Evolutionary conservation across 345 rosid genomes (phyloP), one percentile per base, ranked within the genome.

Genomic region (Capsella bursapastoris): DNA sequence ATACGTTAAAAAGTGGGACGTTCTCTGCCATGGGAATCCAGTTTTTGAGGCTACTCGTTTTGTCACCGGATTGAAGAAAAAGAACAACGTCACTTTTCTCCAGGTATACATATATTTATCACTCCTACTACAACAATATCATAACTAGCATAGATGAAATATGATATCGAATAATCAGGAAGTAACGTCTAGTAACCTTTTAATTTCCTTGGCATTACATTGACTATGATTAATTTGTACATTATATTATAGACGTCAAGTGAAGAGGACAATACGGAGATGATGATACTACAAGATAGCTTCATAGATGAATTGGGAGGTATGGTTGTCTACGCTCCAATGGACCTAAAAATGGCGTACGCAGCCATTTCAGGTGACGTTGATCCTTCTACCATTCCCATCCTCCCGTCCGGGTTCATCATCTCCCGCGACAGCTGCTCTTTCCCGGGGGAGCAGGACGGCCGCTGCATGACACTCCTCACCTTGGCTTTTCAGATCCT

Each of bases 401-500:
- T 93, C 29, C 92, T 93, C 61, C 93, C 98, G n/a, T 89, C 96
- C 0, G 98, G 98, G 29, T 87, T 90, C 76, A 76, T 84, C 13
- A 83, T 90, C 74, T 85, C 92, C 1, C 74, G 66, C 3, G 90
- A 86, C 13, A 83, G 86, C 47, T 71, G 59, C 70, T 55, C 52
- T 47, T 45, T 31, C 7, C 4, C 10, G n/a, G 2, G 60, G 0
- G 69, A 58, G 2, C 65, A 14, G 15, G 47, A 40, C 1, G 27
- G 44, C 45, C 71, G 64, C 28, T 0, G 53, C 27, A 7, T 8
- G 7, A 72, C 81, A 7, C 64, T 90, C 10, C 89, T 90, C n/a
- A 93, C 97, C 0, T 83, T 85, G 48, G 93, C 89, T 18, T 84
- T 86, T 64, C 97, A 93, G 67, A 86, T 93, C 63, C 61, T 93